These are phyloP conservation scores for Calocybe indica DNA, from an alignment of 768 basidiomycete genomes.

Conservation along the genomic window DNA sequence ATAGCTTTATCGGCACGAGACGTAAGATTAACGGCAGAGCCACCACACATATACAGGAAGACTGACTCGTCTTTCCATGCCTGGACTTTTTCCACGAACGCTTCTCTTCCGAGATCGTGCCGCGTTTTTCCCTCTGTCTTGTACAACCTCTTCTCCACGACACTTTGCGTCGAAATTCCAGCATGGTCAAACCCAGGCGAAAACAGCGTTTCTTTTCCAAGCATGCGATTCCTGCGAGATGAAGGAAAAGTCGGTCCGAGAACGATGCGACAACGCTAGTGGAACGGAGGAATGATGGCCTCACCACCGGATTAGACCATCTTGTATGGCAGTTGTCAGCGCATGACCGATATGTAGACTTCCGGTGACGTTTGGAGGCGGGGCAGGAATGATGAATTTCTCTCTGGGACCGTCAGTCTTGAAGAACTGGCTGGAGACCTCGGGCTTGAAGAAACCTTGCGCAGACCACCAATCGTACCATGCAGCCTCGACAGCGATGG, in stretches of 20 bases:
- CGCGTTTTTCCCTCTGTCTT: constrained; percentile 78
- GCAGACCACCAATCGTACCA: constrained; percentile 99
- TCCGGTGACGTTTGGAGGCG: constrained; percentile 97
- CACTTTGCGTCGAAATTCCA: constrained; percentile 96
- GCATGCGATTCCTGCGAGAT: constrained; percentile 85
- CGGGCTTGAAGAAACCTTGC: constrained; percentile 85
- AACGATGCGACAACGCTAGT: not conserved
- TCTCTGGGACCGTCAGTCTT: constrained; percentile 59
- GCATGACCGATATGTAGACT: constrained; percentile 94
- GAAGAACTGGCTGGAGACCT: constrained; percentile 29
- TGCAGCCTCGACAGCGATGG: constrained; percentile 86
- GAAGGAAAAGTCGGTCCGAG: not conserved
- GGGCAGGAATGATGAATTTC: constrained; percentile 79
- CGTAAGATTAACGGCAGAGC: not conserved
- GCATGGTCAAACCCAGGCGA: constrained; percentile 98
- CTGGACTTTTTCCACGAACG: constrained; percentile 85
- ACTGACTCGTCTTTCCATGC: constrained; percentile 96
- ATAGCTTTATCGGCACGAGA: constrained; percentile 47
- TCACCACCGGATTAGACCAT: constrained; percentile 82
- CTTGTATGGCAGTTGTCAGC: constrained; percentile 88
- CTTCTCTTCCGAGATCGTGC: constrained; percentile 93
- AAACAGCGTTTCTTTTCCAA: constrained; percentile 85
- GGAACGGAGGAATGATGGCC: constrained; percentile 11
- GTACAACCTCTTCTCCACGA: constrained; percentile 89
- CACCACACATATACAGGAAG: not conserved